These are phyloP conservation scores for Asterella californica DNA, from an alignment of 225 moss, liverwort and hornwort genomes.

Conservation along the genomic window DNA sequence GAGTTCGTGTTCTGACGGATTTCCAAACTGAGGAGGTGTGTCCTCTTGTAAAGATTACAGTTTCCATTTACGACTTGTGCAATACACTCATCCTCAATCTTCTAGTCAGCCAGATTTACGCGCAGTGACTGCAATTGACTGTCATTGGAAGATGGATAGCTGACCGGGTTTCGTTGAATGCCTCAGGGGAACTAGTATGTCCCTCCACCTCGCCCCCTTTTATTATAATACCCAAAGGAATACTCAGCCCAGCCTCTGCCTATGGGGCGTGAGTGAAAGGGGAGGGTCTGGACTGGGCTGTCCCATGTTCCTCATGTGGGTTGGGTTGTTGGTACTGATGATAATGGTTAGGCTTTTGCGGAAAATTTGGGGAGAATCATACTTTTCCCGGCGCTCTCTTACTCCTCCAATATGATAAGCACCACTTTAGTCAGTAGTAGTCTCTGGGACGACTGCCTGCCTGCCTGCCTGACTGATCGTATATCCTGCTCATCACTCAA, in stretches of 20 bases:
- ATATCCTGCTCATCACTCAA: constrained; percentile 11
- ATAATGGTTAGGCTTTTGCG: constrained; percentile 1
- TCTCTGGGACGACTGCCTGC: not conserved
- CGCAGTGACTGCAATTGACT: not conserved
- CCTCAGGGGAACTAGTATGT: not conserved
- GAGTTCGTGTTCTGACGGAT: not conserved
- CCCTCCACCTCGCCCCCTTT: not conserved
- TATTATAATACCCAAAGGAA: too few species aligned
- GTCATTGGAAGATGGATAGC: not conserved
- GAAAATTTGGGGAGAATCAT: not conserved
- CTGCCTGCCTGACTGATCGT: not conserved
- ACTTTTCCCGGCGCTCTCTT: not conserved
- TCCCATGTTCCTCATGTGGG: constrained; percentile 10
- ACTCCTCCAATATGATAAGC: not conserved
- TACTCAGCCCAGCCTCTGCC: not conserved
- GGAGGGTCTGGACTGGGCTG: not conserved
- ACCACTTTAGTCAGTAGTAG: not conserved
- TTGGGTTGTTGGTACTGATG: not conserved
- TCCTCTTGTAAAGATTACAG: not conserved
- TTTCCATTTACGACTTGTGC: not conserved
- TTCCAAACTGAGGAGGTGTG: not conserved
- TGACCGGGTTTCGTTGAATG: not conserved
- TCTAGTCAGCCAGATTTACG: constrained; percentile 1
- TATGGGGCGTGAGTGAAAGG: not conserved
- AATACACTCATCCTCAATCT: not conserved